These are phyloP conservation scores for Bolboschoenoplectus hybrid DNA, from an alignment of 202 grass and related monocot genomes.

Conservation along the genomic window DNA sequence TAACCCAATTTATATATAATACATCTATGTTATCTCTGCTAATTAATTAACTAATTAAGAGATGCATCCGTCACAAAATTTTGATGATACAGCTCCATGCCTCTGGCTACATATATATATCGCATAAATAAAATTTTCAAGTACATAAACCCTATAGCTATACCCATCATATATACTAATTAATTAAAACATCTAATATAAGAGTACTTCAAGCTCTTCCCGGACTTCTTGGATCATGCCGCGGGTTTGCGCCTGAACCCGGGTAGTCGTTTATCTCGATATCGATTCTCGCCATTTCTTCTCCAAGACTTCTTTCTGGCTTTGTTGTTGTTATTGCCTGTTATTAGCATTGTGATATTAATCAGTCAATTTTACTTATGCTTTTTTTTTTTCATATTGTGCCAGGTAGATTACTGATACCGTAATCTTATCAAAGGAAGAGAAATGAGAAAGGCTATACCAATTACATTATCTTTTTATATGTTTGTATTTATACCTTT, in stretches of 20 bases:
- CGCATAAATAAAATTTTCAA: slow-evolving; percentile 22
- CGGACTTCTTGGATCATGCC: slow-evolving; percentile 65
- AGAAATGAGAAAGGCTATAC: not conserved
- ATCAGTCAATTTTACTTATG: slow-evolving; percentile 13
- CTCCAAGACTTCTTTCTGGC: slow-evolving; percentile 35
- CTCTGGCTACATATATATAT: not conserved
- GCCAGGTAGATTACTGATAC: not conserved
- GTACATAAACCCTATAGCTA: slow-evolving; percentile 25
- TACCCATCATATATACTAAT: slow-evolving; percentile 32
- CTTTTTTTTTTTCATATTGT: not conserved
- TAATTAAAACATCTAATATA: slow-evolving; percentile 18
- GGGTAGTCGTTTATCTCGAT: slow-evolving; percentile 81
- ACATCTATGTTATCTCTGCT: slow-evolving; percentile 3
- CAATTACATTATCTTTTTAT: not conserved
- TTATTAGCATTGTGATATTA: not conserved
- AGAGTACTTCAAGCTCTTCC: slow-evolving; percentile 46
- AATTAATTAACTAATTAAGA: slow-evolving; percentile 28
- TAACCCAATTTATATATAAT: slow-evolving; percentile 3
- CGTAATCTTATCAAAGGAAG: not conserved
- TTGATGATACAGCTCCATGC: slow-evolving; percentile 33
- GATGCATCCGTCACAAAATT: slow-evolving; percentile 41
- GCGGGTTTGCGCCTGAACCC: slow-evolving; percentile 74
- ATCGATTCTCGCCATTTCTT: slow-evolving; percentile 53
- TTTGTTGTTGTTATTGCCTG: slow-evolving; percentile 28
- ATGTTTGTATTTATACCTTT: not conserved